Evolutionary conservation across 306 rosid genomes (phyloP), one percentile per base, ranked within the genome.

Genomic region (Inga oerstediana): DNA sequence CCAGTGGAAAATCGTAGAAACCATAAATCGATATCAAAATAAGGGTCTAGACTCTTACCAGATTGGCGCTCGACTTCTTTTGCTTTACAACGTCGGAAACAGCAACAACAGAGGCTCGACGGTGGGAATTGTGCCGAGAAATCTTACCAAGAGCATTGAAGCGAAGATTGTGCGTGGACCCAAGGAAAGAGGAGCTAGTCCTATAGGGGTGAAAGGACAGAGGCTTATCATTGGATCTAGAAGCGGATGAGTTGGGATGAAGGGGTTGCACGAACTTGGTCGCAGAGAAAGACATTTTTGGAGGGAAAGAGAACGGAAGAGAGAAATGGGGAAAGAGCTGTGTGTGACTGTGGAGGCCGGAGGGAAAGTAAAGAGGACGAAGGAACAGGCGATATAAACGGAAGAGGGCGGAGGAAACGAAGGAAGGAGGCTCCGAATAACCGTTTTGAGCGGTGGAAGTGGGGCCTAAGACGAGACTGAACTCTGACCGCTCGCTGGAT

Each of bases 181-280:
- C 95, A 65, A 93, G 83, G 79, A 91, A 95, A 72, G 89, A 81
- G 67, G 88, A 69, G 67, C 62, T 7, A 19, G 87, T 66, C 46
- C 74, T 77, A 59, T 35, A 44, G 44, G 88, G 32, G 20, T 65
- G 20, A 20, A 86, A 67, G 14, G 79, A 58, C 11, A 86, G 41
- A 39, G 89, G 85, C 51, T 74, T 83, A 72, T 86, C 88, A 83
- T 85, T 87, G 90, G 97, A 91, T 93, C 94, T 90, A 91, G 88
- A 51, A 8, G 82, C 27, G 78, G 85, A 15, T 82, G 87, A 46
- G 80, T 64, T 76, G 67, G 88, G 91, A 80, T 80, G 85, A 56
- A 91, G 85, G 73, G 91, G 95, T 0, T 86, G 96, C 49, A 80
- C 66, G 43, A 79, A 43, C 66, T 88, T 89, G 77, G 91, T 14